Evolutionary conservation across 2,329 filamentous ascomycete genomes (phyloP).

Genomic region (Colletotrichum eremochloae): DNA sequence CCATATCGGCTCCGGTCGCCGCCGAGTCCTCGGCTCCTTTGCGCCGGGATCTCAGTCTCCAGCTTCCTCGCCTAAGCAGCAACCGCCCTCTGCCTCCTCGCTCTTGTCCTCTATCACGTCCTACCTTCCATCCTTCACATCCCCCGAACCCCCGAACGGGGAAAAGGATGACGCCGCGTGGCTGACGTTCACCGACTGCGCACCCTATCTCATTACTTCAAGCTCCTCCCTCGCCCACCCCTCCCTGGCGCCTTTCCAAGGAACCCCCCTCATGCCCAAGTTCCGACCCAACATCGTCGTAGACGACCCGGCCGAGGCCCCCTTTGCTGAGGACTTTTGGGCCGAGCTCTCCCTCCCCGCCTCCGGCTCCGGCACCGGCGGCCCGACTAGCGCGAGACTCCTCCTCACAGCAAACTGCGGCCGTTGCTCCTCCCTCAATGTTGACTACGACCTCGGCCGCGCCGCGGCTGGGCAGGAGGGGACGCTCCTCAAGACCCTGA

Average conservation of each 20-base stretch:
- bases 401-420: conserved; percentile 77
- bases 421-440: conserved; percentile 77
- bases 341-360: conserved; percentile 65
- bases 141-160: conserved; percentile 2
- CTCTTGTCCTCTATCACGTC: conserved; percentile 49
- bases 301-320: conserved; percentile 67
- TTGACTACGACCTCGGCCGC: conserved; percentile 77
- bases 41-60: conserved; percentile 46
- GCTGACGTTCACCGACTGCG: conserved; percentile 80
- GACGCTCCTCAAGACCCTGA: conserved; percentile 76
- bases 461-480: conserved; percentile 68
- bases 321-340: conserved; percentile 83
- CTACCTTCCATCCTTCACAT: conserved; percentile 47
- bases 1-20: conserved; percentile 73
- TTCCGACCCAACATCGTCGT: conserved; percentile 82
- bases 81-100: conserved; percentile 21
- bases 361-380: conserved; percentile 25
- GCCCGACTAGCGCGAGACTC: conserved; percentile 54
- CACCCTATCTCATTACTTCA: conserved; percentile 80
- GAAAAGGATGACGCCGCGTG: conserved; percentile 56
- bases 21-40: conserved; percentile 73
- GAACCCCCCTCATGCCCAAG: conserved; percentile 68
- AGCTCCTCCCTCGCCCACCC: conserved; percentile 75
- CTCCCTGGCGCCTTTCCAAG: conserved; percentile 67
- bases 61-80: conserved; percentile 9